These are phyloP conservation scores for Barbatosphaeria neglecta DNA, from an alignment of 495 filamentous ascomycete species.

Conservation along the genomic window DNA sequence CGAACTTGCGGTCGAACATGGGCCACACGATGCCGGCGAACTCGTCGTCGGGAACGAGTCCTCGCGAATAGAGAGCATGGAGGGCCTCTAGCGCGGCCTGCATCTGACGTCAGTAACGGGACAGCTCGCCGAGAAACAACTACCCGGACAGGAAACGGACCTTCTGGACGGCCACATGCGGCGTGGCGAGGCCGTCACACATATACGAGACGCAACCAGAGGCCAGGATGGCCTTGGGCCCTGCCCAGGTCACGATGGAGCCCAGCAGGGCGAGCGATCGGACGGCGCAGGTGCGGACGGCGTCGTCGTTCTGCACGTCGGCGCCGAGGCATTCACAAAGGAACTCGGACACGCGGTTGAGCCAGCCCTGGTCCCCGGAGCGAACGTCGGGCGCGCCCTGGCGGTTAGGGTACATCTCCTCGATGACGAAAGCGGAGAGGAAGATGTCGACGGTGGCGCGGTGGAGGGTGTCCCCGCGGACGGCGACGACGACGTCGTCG, in stretches of 20 bases:
- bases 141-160: no score
- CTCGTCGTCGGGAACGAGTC: constrained; percentile 62
- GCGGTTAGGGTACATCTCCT: constrained; percentile 59
- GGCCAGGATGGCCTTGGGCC: constrained; percentile 64
- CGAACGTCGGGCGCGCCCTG: constrained; percentile 48
- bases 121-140: no score
- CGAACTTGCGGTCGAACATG: constrained; percentile 59
- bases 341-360: constrained; percentile 62
- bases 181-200: constrained; percentile 60
- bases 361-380: constrained; percentile 76
- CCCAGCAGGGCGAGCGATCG: constrained; percentile 65
- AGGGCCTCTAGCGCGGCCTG: constrained; percentile 78
- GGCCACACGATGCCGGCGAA: constrained; percentile 67
- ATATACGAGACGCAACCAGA: constrained; percentile 59
- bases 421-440: constrained; percentile 63
- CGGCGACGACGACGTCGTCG: constrained; percentile 72
- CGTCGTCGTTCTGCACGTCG: constrained; percentile 47
- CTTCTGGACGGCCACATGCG: constrained; percentile 64
- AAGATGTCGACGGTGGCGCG: constrained; percentile 88
- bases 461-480: constrained; percentile 74
- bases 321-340: constrained; percentile 61
- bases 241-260: constrained; percentile 70
- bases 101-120: no score
- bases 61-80: constrained; percentile 67
- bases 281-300: constrained; percentile 54